Evolutionary conservation across 83 land plant species (phyloP).

Genomic region (Thuja plicata): DNA sequence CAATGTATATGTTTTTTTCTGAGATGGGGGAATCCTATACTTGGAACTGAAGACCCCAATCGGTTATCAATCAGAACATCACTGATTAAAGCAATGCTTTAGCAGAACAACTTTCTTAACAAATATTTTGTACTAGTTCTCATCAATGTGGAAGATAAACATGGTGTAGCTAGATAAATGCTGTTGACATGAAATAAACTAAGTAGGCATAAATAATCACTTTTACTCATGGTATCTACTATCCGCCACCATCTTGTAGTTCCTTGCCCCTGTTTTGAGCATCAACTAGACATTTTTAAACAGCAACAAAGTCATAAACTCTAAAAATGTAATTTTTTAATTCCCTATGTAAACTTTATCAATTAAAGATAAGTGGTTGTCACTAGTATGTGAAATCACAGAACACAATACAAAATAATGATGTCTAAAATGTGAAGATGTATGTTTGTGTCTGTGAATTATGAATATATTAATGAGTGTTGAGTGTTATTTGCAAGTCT

Average conservation of each 20-base stretch:
- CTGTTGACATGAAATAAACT: not conserved
- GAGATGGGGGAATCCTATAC: no score
- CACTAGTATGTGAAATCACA: not conserved
- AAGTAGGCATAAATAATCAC: not conserved
- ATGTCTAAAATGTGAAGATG: not conserved
- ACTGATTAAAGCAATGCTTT: no score
- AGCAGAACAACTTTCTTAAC: not conserved
- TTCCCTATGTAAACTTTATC: not conserved
- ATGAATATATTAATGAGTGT: not conserved
- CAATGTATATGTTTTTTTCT: no score
- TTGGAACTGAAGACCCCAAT: no score
- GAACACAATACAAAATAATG: not conserved
- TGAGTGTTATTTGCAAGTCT: not conserved
- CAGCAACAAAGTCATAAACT: not conserved
- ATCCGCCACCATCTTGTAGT: not conserved
- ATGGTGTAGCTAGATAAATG: not conserved
- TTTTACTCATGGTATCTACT: not conserved
- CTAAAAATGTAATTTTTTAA: not conserved
- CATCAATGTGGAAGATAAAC: not conserved
- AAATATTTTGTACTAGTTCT: not conserved
- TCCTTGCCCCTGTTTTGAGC: not conserved
- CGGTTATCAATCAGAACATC: no score
- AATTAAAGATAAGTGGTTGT: not conserved
- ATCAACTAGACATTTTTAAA: not conserved
- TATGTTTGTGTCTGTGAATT: not conserved